Conservation (phyloP, 2,329 filamentous ascomycete genomes). For the Penicillium sp. region DNA sequence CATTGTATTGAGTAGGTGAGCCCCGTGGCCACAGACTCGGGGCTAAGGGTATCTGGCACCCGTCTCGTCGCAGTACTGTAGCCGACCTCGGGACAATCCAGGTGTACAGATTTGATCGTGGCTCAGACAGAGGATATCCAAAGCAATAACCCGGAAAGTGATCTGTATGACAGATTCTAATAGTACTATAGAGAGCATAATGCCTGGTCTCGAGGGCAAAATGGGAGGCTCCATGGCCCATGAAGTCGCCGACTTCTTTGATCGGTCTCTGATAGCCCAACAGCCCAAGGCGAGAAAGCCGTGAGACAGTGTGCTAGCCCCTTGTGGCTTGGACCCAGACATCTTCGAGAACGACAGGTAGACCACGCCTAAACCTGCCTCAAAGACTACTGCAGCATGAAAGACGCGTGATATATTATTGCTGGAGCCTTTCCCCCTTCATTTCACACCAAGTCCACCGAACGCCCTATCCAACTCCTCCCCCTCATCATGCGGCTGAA, state of each 20-base stretch:
- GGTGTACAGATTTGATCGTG: too few relatives aligned
- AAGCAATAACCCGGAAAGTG: neutral
- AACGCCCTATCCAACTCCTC: constrained; percentile 57
- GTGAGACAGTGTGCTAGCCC: neutral
- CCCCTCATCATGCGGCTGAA: constrained; percentile 48
- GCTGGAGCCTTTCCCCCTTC: constrained; percentile 13
- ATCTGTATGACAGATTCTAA: neutral
- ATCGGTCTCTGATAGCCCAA: neutral
- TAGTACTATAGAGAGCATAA: neutral
- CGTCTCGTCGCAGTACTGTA: too few relatives aligned
- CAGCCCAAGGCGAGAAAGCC: neutral
- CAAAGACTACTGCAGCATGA: neutral
- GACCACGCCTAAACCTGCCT: too few relatives aligned
- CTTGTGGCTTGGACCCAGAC: neutral
- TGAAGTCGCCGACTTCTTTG: neutral
- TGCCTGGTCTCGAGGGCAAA: neutral
- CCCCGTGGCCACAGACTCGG: too few relatives aligned
- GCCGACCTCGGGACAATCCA: too few relatives aligned
- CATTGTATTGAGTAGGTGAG: too few relatives aligned
- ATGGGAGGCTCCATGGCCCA: neutral
- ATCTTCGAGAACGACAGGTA: neutral
- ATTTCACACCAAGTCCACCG: constrained; percentile 50
- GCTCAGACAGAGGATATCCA: neutral
- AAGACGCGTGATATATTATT: neutral
- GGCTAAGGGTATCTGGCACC: too few relatives aligned